Evolutionary conservation across 23 red algal genomes (phyloP).

Genomic region (Gracilariopsis chorda): DNA sequence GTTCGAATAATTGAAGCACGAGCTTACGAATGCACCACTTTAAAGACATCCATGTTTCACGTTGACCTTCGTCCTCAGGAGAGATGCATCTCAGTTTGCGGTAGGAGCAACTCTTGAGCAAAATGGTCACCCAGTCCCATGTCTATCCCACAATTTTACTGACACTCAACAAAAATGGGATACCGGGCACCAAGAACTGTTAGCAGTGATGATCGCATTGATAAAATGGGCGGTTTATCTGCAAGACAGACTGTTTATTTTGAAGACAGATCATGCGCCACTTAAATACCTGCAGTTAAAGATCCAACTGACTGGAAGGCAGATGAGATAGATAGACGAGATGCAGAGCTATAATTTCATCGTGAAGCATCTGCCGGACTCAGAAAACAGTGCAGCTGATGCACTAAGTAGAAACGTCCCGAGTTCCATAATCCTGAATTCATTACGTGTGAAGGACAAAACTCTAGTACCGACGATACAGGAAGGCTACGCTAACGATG

Average conservation of each 20-base stretch:
- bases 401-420: background rate
- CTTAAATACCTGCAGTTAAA: background rate
- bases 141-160: background rate
- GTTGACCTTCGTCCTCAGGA: background rate
- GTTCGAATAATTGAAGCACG: background rate
- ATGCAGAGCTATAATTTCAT: background rate
- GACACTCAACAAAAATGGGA: background rate
- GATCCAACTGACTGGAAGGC: background rate
- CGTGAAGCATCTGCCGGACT: background rate
- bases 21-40: background rate
- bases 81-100: background rate
- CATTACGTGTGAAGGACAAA: background rate
- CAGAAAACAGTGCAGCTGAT: background rate
- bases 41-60: background rate
- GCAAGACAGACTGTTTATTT: background rate
- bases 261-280: background rate
- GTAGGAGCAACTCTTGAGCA: background rate
- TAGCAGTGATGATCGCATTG: background rate
- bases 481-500: background rate
- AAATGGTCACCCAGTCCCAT: background rate
- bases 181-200: background rate
- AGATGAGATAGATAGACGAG: background rate
- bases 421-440: background rate
- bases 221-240: background rate
- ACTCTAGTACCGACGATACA: background rate